Conservation (phyloP, 139 green algal species). For the Penium margaritaceum region DNA sequence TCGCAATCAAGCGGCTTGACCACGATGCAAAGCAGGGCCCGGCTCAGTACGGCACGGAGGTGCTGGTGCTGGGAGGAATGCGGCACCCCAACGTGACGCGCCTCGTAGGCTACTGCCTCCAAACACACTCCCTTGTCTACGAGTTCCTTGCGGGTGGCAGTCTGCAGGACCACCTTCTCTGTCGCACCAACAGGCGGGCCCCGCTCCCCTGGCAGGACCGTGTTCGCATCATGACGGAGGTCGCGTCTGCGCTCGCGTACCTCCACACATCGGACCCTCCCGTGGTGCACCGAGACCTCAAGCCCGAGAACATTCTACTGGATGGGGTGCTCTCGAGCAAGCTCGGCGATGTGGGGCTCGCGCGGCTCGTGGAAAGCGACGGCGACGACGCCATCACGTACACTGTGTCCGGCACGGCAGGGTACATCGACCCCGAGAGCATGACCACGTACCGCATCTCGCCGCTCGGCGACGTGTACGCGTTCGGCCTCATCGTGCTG, state of each 20-base stretch:
- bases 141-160: neutral
- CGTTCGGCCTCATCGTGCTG: neutral
- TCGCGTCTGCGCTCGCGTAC: neutral
- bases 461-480: neutral
- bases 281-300: neutral
- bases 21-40: neutral
- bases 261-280: neutral
- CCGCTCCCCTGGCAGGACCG: neutral
- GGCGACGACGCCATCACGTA: neutral
- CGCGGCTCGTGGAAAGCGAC: neutral
- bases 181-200: neutral
- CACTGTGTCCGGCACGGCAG: neutral
- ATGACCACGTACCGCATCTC: neutral
- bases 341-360: neutral
- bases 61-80: neutral
- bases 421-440: neutral
- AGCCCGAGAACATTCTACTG: neutral
- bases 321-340: neutral
- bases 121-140: neutral
- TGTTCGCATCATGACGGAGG: neutral
- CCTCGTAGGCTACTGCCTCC: neutral
- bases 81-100: neutral
- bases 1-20: conserved; percentile 6
- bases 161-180: neutral
- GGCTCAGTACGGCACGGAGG: neutral